Evolutionary conservation across 345 rosid species (phyloP).

Genomic region (Sonneratia caseolaris): DNA sequence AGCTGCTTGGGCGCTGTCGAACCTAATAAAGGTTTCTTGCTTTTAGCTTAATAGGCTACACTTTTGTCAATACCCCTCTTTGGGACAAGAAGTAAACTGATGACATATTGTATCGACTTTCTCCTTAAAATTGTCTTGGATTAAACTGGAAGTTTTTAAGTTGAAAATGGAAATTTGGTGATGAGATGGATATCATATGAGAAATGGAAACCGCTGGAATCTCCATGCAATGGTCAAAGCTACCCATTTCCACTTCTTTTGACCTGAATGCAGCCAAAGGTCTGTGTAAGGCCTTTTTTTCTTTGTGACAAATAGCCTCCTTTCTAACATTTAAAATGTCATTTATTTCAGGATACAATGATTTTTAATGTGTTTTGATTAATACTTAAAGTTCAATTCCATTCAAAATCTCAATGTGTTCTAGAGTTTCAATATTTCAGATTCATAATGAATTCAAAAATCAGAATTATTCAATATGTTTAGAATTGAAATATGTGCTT

Average conservation of each 20-base stretch:
- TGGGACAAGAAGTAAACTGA: not conserved
- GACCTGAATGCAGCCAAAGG: not conserved
- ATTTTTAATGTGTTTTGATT: no score
- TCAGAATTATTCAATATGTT: not conserved
- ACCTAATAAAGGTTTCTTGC: constrained; percentile 71
- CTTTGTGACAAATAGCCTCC: not conserved
- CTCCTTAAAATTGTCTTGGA: not conserved
- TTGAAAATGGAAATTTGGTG: not conserved
- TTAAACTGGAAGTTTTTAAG: not conserved
- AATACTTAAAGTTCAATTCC: not conserved
- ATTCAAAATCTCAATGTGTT: not conserved
- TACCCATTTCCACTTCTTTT: not conserved
- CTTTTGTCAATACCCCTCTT: not conserved
- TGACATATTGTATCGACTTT: not conserved
- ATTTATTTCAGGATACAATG: not conserved
- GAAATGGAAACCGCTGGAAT: not conserved
- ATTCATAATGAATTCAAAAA: not conserved
- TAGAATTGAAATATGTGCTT: not conserved
- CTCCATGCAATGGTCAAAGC: not conserved
- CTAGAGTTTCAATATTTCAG: not conserved
- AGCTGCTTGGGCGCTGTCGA: constrained; percentile 97
- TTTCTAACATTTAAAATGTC: not conserved
- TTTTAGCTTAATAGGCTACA: constrained; percentile 3
- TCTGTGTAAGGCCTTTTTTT: not conserved
- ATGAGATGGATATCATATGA: not conserved